Evolutionary conservation across 352 stramenopile species (phyloP).

Genomic region (Pythium aquatile): DNA sequence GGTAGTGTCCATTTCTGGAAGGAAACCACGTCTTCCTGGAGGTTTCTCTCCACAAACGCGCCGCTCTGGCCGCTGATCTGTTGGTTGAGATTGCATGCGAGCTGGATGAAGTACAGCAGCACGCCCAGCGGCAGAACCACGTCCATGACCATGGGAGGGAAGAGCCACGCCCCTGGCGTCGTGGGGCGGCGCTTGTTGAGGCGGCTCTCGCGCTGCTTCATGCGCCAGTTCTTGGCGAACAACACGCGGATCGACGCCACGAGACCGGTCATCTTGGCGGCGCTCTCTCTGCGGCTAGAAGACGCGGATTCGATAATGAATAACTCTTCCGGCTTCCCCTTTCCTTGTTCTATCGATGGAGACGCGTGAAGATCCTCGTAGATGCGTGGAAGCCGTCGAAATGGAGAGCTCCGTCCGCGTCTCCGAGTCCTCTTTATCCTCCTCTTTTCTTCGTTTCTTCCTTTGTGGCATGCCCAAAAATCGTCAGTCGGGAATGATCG

Average conservation of each 20-base stretch:
- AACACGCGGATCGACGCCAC: slow-evolving; percentile 41
- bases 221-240: slow-evolving; percentile 83
- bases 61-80: slow-evolving; percentile 9
- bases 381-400: not conserved
- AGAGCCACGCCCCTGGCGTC: slow-evolving; percentile 46
- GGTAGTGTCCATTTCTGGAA: not conserved
- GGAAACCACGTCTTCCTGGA: slow-evolving; percentile 1
- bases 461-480: no score
- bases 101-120: slow-evolving; percentile 56
- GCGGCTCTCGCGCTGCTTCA: slow-evolving; percentile 76
- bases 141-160: slow-evolving; percentile 65
- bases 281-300: not conserved
- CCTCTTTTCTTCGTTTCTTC: no score
- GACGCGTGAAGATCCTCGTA: not conserved
- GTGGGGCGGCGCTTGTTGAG: slow-evolving; percentile 48
- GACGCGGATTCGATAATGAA: not conserved
- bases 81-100: slow-evolving; percentile 58
- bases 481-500: no score
- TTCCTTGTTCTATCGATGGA: not conserved
- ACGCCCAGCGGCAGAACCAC: slow-evolving; percentile 61
- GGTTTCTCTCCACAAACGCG: not conserved
- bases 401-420: not conserved
- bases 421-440: not conserved
- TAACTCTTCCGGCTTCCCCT: not conserved
- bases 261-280: slow-evolving; percentile 22